These are phyloP conservation scores for Medicago lupulina DNA, from an alignment of 306 rosid genomes.

Conservation along the genomic window DNA sequence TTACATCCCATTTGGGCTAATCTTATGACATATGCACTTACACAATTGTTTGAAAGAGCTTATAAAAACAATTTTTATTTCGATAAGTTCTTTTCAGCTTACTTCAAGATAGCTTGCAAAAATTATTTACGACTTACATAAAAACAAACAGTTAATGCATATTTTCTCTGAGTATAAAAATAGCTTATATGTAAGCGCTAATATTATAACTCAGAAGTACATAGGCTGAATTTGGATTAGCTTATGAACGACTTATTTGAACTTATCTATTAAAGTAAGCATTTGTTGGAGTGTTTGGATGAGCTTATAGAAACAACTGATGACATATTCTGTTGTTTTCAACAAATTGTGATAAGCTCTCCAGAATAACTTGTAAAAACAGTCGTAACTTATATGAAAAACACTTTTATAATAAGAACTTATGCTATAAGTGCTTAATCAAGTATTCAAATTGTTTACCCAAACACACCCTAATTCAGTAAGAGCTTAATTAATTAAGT, in stretches of 20 bases:
- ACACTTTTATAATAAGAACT: not conserved
- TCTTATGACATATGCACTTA: not conserved
- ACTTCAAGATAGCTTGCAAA: not conserved
- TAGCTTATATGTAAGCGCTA: not conserved
- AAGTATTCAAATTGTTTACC: not conserved
- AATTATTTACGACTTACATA: not conserved
- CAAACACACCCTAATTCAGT: not conserved
- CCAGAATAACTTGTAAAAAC: not conserved
- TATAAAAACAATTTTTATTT: not conserved
- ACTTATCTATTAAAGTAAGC: not conserved
- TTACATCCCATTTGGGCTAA: not conserved
- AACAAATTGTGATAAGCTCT: not conserved
- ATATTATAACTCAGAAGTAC: not conserved
- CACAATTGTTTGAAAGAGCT: not conserved
- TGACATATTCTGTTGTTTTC: not conserved
- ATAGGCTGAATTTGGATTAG: not conserved
- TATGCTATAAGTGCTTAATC: not conserved
- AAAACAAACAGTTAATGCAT: not conserved
- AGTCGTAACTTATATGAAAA: not conserved
- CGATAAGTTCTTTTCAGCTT: not conserved
- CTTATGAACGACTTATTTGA: not conserved
- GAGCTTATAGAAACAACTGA: not conserved
- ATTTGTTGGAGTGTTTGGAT: not conserved
- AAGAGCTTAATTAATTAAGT: not conserved
- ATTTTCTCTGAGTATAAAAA: too few relatives aligned